phyloP scores from a whole-genome alignment of 345 rosid genomes.

The Euphorbia pulcherrima region DNA sequence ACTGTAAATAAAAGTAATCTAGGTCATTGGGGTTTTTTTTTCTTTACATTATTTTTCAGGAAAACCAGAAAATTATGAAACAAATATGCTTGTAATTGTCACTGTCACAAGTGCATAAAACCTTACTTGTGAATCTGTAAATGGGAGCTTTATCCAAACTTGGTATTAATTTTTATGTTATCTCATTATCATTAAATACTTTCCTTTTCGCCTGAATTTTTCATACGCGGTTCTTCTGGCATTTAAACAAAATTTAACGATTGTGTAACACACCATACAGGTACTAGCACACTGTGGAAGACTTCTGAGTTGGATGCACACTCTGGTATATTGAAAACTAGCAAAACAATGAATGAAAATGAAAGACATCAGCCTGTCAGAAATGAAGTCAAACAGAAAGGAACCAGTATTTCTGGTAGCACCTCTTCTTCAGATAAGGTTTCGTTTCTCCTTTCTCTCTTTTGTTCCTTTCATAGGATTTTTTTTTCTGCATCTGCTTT shows the following conservation, averaged over 20 bases:
- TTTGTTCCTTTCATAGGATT: not conserved
- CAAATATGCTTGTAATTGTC: not conserved
- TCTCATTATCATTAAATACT: not conserved
- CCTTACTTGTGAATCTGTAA: not conserved
- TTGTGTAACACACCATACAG: conserved; percentile 34
- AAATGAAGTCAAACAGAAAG: conserved; percentile 46
- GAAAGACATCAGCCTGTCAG: conserved; percentile 25
- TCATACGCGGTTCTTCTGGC: conserved; percentile 11
- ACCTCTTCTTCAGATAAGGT: conserved; percentile 52
- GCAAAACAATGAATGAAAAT: conserved; percentile 41
- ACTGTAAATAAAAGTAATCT: not conserved
- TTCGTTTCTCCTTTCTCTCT: not conserved
- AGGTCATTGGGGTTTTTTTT: not conserved
- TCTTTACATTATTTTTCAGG: too few species aligned
- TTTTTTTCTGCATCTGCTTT: not conserved
- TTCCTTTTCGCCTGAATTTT: not conserved
- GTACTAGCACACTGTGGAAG: conserved; percentile 24
- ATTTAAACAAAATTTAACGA: conserved; percentile 25
- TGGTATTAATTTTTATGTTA: not conserved
- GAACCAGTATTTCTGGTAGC: conserved; percentile 37
- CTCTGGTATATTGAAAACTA: conserved; percentile 30
- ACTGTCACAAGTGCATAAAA: not conserved
- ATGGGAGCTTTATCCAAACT: not conserved
- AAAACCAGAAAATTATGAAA: not conserved
- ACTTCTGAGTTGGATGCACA: conserved; percentile 39